Evolutionary conservation across 495 filamentous ascomycete species (phyloP), one percentile per base, ranked within the genome.

Genomic region (Hypomontagnella submonticulosa): DNA sequence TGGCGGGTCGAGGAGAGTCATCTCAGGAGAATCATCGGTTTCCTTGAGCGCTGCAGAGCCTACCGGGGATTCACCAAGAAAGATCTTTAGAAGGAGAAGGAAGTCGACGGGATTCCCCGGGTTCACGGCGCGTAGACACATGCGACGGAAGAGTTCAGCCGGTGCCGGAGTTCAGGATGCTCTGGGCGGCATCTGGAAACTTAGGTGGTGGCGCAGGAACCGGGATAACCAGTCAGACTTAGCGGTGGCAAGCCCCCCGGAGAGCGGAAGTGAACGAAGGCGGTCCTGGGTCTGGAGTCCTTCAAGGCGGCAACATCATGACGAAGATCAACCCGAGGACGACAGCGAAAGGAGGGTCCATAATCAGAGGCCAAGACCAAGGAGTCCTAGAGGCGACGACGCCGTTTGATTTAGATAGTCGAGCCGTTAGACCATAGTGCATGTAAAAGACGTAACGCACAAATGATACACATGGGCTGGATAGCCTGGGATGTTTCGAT

Each of bases 21-120:
- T 53, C 43, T 67, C 47, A 52, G 71, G 57, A 66, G 69, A 61
- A 65, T 75, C 32, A 69, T 74, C 12, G 60, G 65, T 47, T 32
- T 74, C 54, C 4, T 11, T 66, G 2, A 59, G 37, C 32, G 58
- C 67, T 5, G 38, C 58, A 15, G 72, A 70, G 11, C 34, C 61
- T 0, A 37, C 59, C 16, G 70, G 46, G 11, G 67, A 71, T 11
- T 63, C 52, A 10, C 71, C 70, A 4, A 73, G 74, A 1, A 76
- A 70, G 46, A 60, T 71, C 10, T 75, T 77, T 44, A 69, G 77
- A 12, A 66, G 76, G 4, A 63, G 83, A n/a, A 73, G 83, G 46
- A 80, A 81, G 56, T 83, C 80, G 0, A 84, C 80, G 0, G 83
- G 83, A 0, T 85, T 85, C 38, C 83, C 81, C 0, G 83, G 82